Base-by-base conservation (phyloP, 768 basidiomycete genomes). In the Rhizopogon vesiculosus region DNA sequence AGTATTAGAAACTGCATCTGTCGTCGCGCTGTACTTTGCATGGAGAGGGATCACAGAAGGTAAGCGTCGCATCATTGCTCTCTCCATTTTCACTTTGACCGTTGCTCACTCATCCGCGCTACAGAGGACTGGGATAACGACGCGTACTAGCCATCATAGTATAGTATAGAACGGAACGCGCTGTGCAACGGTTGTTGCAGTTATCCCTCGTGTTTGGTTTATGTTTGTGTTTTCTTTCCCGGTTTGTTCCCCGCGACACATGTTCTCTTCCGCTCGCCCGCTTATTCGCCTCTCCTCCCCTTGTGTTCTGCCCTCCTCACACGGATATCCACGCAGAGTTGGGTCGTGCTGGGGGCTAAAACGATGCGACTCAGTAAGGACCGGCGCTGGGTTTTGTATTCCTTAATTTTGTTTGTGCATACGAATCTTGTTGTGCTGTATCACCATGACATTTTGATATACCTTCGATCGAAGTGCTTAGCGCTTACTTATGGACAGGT, bases 11-110 rank as follows among this genome's bases (percentile, higher is more conserved):
- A 91, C 91, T 0, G 84, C 80, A 1, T 72, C 88, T 0, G 83
- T 96, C 1, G 79, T 74, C 10, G 72, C 82, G 3, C 59, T 96
- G 18, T 93, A 82, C 67, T 66, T 85, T 15, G 92, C 83, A n/a
- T 96, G 94, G 94, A 77, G 77, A 69, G 86, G 86, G 67, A 91
- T 94, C 55, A 94, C 93, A 16, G 93, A 95, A 83, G 90, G 91
- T 86, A 56, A 48, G 49, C 4, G 9, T 52, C 18, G 49, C 4
- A 10, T 52, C 18, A 1, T 3, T n/a, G 45, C 22, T 42, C 5
- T 33, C 19, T 1, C 52, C 28, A 2, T 7, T 44, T 25, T 25
- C 25, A 25, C 25, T 4, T 4, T 4, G 4, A 25, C 12, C 16
- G 22, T 6, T 51, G 22, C 53, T 29, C 31, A 7, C 42, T 62